Evolutionary conservation across 164 flowering plant genomes (phyloP).

Genomic region (Liriodendron chinense): DNA sequence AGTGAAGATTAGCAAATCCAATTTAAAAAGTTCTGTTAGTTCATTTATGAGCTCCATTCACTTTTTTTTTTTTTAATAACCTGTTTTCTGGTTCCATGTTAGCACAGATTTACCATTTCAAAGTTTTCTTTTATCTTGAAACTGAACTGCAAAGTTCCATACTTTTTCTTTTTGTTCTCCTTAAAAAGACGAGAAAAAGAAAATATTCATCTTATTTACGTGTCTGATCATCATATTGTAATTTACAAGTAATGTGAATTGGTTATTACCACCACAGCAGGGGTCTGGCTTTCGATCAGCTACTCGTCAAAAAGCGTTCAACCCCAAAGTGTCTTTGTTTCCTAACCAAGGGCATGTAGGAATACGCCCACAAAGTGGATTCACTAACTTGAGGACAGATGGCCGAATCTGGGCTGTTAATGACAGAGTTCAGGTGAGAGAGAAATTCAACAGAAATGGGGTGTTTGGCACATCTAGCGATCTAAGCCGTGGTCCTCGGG

Average conservation of each 20-base stretch:
- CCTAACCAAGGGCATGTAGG: slow-evolving; percentile 27
- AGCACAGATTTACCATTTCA: background rate
- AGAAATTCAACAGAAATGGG: slow-evolving; percentile 25
- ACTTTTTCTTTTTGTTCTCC: background rate
- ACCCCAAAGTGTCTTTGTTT: slow-evolving; percentile 29
- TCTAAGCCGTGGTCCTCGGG: slow-evolving; percentile 68
- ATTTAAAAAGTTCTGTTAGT: too few relatives aligned
- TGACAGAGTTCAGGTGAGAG: slow-evolving; percentile 28
- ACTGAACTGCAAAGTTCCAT: background rate
- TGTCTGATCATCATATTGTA: background rate
- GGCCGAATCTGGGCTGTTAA: slow-evolving; percentile 29
- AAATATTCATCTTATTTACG: background rate
- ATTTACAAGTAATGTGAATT: background rate
- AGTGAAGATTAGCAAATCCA: too few relatives aligned
- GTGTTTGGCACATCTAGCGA: slow-evolving; percentile 31
- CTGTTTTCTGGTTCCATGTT: background rate
- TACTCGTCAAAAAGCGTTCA: slow-evolving; percentile 22
- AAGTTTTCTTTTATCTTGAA: background rate
- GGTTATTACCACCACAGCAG: slow-evolving; percentile 1
- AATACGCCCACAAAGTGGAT: slow-evolving; percentile 23
- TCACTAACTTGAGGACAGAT: slow-evolving; percentile 23
- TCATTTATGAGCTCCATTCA: too few relatives aligned
- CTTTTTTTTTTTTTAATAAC: background rate
- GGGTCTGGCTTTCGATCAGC: slow-evolving; percentile 8
- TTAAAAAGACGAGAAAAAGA: background rate